phyloP scores from a whole-genome alignment of 768 basidiomycete genomes.

The Leccinum uliginosum region DNA sequence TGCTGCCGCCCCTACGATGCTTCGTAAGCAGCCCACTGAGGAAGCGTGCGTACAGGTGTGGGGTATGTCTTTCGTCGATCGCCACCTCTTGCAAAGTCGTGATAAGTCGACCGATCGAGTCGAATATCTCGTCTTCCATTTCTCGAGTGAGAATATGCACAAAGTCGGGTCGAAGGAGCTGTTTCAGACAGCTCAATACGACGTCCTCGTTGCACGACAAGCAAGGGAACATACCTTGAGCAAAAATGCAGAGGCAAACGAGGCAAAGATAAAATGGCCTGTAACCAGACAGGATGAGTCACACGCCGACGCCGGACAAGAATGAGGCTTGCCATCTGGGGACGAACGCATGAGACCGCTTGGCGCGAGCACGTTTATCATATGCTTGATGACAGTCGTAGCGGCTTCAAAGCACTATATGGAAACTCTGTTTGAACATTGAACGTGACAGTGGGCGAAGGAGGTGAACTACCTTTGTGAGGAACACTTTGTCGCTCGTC shows the following conservation, averaged over 20 bases:
- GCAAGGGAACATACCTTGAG: slow-evolving; percentile 52
- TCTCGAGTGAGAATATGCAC: slow-evolving; percentile 51
- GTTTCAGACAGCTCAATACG: neutral
- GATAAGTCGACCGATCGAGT: slow-evolving; percentile 67
- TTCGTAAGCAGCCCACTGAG: slow-evolving; percentile 65
- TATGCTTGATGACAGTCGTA: slow-evolving; percentile 57
- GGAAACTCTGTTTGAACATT: neutral
- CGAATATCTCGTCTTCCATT: slow-evolving; percentile 67
- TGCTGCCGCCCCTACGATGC: slow-evolving; percentile 64
- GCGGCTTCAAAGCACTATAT: slow-evolving; percentile 64
- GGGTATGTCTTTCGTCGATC: slow-evolving; percentile 79
- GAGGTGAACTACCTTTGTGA: slow-evolving; percentile 48
- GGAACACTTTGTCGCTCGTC: slow-evolving; percentile 58
- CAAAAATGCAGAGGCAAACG: slow-evolving; percentile 80
- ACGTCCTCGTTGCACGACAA: neutral
- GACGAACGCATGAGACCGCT: slow-evolving; percentile 76
- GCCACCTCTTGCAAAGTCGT: slow-evolving; percentile 69
- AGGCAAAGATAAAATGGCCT: slow-evolving; percentile 76
- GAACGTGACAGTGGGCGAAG: neutral
- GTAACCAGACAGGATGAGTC: neutral
- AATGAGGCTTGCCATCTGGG: slow-evolving; percentile 57
- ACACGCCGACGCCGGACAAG: neutral
- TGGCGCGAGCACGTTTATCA: slow-evolving; percentile 62
- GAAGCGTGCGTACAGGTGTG: slow-evolving; percentile 77
- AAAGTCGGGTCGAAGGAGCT: slow-evolving; percentile 76